Evolutionary conservation across 2,329 filamentous ascomycete species (phyloP).

Genomic region (Penicillium griseofulvum): DNA sequence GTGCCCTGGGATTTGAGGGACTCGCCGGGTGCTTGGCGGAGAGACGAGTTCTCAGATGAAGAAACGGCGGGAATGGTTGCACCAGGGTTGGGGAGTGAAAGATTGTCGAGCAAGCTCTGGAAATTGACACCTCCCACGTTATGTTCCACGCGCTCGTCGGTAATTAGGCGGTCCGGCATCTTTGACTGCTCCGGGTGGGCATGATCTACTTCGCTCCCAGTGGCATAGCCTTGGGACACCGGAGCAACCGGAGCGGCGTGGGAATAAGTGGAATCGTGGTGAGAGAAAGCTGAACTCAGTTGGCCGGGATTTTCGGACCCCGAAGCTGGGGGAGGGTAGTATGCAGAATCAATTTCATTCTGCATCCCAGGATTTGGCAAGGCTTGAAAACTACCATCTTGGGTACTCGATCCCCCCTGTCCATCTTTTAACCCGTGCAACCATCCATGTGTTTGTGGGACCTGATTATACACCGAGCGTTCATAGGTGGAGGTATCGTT

Average conservation of each 20-base stretch:
- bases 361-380: slow-evolving; percentile 20
- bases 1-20: slow-evolving; percentile 40
- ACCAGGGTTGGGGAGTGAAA: slow-evolving; percentile 37
- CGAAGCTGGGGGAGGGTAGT: slow-evolving; percentile 23
- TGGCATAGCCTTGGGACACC: slow-evolving; percentile 25
- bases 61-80: slow-evolving; percentile 23
- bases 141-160: slow-evolving; percentile 22
- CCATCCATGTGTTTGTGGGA: slow-evolving; percentile 14
- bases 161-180: slow-evolving; percentile 25
- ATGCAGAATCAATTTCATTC: slow-evolving; percentile 30
- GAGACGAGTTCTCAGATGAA: slow-evolving; percentile 28
- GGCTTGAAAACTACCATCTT: slow-evolving; percentile 35
- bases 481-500: slow-evolving; percentile 63
- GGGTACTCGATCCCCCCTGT: slow-evolving; percentile 14
- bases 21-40: slow-evolving; percentile 32
- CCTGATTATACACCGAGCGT: slow-evolving; percentile 36
- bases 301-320: slow-evolving; percentile 7
- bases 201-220: slow-evolving; percentile 32
- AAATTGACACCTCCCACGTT: slow-evolving; percentile 44
- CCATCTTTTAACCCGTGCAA: slow-evolving; percentile 12
- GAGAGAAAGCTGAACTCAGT: slow-evolving; percentile 8
- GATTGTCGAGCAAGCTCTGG: slow-evolving; percentile 50
- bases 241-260: slow-evolving; percentile 24
- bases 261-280: slow-evolving; percentile 24
- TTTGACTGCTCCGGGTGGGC: slow-evolving; percentile 19